phyloP scores from a whole-genome alignment of 2,329 filamentous ascomycete genomes.

The Xenoacremonium recifei region DNA sequence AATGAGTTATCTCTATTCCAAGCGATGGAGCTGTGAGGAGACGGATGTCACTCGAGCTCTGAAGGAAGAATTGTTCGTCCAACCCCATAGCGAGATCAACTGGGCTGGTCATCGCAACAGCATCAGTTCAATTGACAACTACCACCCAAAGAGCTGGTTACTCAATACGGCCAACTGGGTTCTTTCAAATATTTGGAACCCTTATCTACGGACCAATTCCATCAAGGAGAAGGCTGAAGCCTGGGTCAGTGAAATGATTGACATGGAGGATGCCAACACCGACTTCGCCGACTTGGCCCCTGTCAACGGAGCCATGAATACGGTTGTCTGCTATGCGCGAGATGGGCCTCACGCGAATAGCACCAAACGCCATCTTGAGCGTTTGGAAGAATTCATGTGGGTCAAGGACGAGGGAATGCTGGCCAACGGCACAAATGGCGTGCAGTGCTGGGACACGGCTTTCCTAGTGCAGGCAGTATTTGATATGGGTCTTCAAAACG shows the following conservation, averaged over 20 bases:
- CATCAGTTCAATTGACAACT: conserved; percentile 80
- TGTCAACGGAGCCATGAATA: conserved; percentile 88
- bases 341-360: conserved; percentile 75
- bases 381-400: conserved; percentile 86
- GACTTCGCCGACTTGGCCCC: conserved; percentile 83
- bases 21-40: conserved; percentile 73
- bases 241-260: conserved; percentile 78
- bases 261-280: conserved; percentile 92
- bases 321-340: conserved; percentile 79
- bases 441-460: conserved; percentile 94
- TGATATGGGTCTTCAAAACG: conserved; percentile 74
- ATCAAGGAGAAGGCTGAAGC: conserved; percentile 72
- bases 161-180: conserved; percentile 77
- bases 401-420: conserved; percentile 91
- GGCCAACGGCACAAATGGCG: conserved; percentile 95
- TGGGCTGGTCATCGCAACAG: conserved; percentile 79
- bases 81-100: conserved; percentile 74
- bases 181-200: conserved; percentile 76
- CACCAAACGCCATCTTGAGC: conserved; percentile 75
- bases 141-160: conserved; percentile 86
- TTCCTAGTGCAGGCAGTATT: conserved; percentile 83
- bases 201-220: conserved; percentile 66
- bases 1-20: conserved; percentile 89
- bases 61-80: conserved; percentile 77
- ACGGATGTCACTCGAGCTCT: conserved; percentile 72